Evolutionary conservation across 495 filamentous ascomycete species (phyloP), one percentile per base, ranked within the genome.

Genomic region (Echria macrotheca): DNA sequence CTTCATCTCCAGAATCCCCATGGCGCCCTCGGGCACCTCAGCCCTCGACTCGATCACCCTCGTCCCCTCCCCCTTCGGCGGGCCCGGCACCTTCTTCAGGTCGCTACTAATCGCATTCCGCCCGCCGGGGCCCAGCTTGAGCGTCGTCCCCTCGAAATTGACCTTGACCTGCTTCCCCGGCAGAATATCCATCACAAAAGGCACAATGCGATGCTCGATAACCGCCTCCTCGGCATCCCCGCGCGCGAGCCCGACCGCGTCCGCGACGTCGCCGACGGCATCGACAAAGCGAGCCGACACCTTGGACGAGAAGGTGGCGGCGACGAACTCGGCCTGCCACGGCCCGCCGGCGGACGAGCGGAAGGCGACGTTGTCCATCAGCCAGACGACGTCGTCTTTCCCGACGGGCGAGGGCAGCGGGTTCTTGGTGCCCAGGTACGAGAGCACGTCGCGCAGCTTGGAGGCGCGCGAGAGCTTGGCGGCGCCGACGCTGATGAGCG

Each of bases 341-440:
- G 54, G 64, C 39, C 60, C 63, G 17, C 55, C 70, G 17, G 53
- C 58, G n/a, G n/a, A n/a, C 29, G 61, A 59, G 19, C 80, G 80
- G 61, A 83, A 95, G 5, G 89, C 91, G 6, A 87, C 89, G 57
- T 93, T 96, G 70, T 96, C 89, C 31, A 96, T 65, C 10, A 97
- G 70, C 91, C 91, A 96, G 18, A 96, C 83, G 8, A 75, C 78
- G 53, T 96, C 81, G 40, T 68, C 53, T 2, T 49, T 53, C 6
- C 60, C 63, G 31, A 79, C 59, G 4, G 58, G 50, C 17, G 62
- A 60, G 2, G 67, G 65, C 2, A 71, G 49, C 4, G 76, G 74
- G 50, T 77, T 77, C 21, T 55, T 61, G 15, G 52, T 40, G 26
- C 72, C 70, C 21, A 78, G 56, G 33, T 74, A 73, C 9, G 74